Base-by-base conservation (phyloP, 2,329 filamentous ascomycete species). In the Fusarium nematophilum region DNA sequence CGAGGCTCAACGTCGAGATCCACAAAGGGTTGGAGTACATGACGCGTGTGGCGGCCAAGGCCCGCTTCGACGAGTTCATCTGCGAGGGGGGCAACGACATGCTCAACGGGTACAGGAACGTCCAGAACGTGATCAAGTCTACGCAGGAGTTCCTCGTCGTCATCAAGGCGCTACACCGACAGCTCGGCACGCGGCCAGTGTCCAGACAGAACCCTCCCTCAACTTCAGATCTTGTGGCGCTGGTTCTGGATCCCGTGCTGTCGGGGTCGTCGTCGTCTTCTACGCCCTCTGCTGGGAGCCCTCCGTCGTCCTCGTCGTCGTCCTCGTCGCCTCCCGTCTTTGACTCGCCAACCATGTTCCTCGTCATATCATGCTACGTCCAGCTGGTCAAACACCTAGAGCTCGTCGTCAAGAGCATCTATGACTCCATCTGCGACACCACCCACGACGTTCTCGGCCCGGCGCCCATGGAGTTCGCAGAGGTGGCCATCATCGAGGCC, bases 341-440 rank as follows among this genome's bases (percentile, higher is more conserved):
- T 14, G 70, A 71, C 48, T 62, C 65, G 2, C 54, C 71, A 0
- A 70, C 70, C 2, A 66, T 70, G 37, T 61, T 72, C 23, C 59
- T 70, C 17, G 57, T 72, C 31, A 67, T 71, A 39, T 74, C 71
- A 6, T 73, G 70, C 39, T 72, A 67, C 37, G 56, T 64, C 5
- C 70, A 73, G 21, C 52, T 71, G 21, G 54, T 68, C 43, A 59
- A 58, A 8, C 62, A 68, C 42, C 59, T 71, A 13, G 72, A 73
- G 17, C 40, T 65, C 18, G 21, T 67, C 5, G 39, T 69, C 34
- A 55, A 55, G 9, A 59, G 69, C 14, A 50, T 64, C 18, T 47
- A 68, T 31, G 57, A 59, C 9, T 57, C 62, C 5, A 33, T 66
- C 9, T 52, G 18, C 13, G 56, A 62, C 31, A 29, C 55, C 27